phyloP scores from a whole-genome alignment of 1,284 basidiomycete genomes.

The Moesziomyces globuligerus region DNA sequence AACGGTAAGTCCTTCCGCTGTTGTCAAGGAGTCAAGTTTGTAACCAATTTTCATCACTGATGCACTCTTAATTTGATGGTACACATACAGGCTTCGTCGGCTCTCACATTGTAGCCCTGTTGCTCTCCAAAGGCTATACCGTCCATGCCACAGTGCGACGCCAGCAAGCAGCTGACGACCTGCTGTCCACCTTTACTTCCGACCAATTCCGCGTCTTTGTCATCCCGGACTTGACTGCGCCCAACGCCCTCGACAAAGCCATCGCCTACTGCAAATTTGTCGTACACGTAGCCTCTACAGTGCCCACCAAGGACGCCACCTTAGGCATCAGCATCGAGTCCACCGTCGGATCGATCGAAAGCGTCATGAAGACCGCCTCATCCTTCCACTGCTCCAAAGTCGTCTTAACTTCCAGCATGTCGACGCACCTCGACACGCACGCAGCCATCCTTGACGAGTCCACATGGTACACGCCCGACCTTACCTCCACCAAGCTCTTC shows the following conservation, averaged over 20 bases:
- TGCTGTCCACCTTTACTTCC: neutral
- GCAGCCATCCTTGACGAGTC: slow-evolving; percentile 1
- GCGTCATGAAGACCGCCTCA: neutral
- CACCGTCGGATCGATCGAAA: neutral
- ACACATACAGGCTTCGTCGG: slow-evolving; percentile 4
- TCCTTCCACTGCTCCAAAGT: neutral
- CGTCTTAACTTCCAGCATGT: slow-evolving; percentile 7
- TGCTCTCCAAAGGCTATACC: neutral
- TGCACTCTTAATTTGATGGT: too few species aligned
- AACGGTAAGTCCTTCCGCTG: slow-evolving; percentile 4
- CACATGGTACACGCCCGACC: slow-evolving; percentile 4
- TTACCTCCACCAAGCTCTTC: neutral
- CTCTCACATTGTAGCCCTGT: slow-evolving; percentile 6
- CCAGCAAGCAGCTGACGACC: neutral
- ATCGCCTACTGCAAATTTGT: neutral
- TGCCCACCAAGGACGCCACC: neutral
- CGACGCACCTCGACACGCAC: neutral
- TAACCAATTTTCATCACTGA: too few species aligned
- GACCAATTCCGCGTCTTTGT: slow-evolving; percentile 3
- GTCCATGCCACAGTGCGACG: slow-evolving; percentile 5
- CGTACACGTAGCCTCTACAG: slow-evolving; percentile 3
- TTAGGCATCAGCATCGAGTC: slow-evolving; percentile 2
- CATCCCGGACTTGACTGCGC: slow-evolving; percentile 1
- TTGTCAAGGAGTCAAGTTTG: too few species aligned
- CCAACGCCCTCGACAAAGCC: neutral